Percentiles rank a stretch among this genome's conserved stretches.
phyloP scores from a whole-genome alignment of 371 early-diverging fungal genomes.

The Encephalitozoon hellem region DNA sequence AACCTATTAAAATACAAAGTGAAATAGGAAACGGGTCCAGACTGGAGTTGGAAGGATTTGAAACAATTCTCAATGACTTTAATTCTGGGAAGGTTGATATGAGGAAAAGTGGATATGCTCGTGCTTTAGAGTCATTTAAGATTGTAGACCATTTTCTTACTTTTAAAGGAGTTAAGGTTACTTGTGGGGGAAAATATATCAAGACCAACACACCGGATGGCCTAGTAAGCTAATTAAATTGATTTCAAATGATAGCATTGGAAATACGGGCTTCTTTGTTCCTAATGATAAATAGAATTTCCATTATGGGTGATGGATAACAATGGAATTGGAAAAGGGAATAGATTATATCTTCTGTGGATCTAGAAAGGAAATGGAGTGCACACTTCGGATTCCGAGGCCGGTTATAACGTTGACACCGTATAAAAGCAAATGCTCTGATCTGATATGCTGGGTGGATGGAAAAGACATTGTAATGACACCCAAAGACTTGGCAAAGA shows the following conservation, averaged over 20 bases:
- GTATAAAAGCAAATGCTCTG: constrained; percentile 13
- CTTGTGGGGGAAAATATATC: neutral
- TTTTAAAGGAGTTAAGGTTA: constrained; percentile 8
- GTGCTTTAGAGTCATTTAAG: constrained; percentile 4
- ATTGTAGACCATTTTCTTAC: constrained; percentile 8
- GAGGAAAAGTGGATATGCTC: constrained; percentile 31
- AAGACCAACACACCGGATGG: constrained; percentile 12
- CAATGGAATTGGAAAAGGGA: neutral
- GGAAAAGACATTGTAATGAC: neutral
- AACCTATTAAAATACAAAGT: constrained; percentile 57
- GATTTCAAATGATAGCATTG: neutral
- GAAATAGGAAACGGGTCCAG: constrained; percentile 62
- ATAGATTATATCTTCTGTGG: neutral
- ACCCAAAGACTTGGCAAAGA: neutral
- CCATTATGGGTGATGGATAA: neutral
- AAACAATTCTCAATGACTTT: constrained; percentile 6
- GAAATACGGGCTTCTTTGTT: neutral
- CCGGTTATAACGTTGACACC: neutral
- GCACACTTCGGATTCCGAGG: neutral
- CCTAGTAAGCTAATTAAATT: constrained; percentile 12
- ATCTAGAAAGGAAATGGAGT: neutral
- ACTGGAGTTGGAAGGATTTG: constrained; percentile 60
- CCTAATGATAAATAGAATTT: neutral
- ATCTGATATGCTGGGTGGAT: neutral
- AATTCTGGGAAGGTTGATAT: constrained; percentile 23